Percentiles rank a stretch among this genome's conserved stretches.
These are phyloP conservation scores for Asparagopsis taxiformis DNA, from an alignment of 31 red algal genomes.

Conservation along the genomic window DNA sequence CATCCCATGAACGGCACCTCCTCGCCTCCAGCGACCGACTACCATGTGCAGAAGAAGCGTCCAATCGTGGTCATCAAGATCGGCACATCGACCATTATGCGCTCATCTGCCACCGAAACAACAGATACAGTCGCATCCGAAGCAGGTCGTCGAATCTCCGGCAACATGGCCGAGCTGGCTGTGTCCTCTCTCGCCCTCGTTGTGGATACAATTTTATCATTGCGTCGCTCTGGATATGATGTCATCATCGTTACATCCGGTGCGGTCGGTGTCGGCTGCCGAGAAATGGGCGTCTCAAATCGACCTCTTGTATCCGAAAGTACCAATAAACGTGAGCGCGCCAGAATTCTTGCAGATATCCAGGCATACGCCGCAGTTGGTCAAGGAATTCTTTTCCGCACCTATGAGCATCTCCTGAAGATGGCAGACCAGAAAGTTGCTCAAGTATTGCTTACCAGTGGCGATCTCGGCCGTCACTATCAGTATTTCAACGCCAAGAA, in stretches of 20 bases:
- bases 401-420: constrained; percentile 81
- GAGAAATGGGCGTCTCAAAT: constrained; percentile 54
- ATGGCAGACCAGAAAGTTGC: constrained; percentile 75
- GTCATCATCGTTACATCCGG: constrained; percentile 97
- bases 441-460: constrained; percentile 87
- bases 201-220: constrained; percentile 73
- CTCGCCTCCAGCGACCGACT: too few relatives aligned
- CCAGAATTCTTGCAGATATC: constrained; percentile 53
- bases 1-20: neutral
- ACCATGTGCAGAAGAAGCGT: too few relatives aligned
- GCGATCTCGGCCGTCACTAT: constrained; percentile 76
- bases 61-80: constrained; percentile 90
- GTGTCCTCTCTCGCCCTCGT: constrained; percentile 85
- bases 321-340: constrained; percentile 30
- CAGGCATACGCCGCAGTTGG: constrained; percentile 97
- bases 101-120: constrained; percentile 24
- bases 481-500: constrained; percentile 85
- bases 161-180: constrained; percentile 74
- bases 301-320: constrained; percentile 18
- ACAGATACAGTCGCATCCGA: constrained; percentile 35
- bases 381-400: constrained; percentile 81
- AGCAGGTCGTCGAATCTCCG: constrained; percentile 20
- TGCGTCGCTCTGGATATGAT: constrained; percentile 59
- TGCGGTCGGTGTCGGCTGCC: constrained; percentile 90
- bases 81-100: constrained; percentile 93